Evolutionary conservation across 1,284 basidiomycete species (phyloP), one percentile per base, ranked within the genome.

Genomic region (Leucoagaricus sp.): DNA sequence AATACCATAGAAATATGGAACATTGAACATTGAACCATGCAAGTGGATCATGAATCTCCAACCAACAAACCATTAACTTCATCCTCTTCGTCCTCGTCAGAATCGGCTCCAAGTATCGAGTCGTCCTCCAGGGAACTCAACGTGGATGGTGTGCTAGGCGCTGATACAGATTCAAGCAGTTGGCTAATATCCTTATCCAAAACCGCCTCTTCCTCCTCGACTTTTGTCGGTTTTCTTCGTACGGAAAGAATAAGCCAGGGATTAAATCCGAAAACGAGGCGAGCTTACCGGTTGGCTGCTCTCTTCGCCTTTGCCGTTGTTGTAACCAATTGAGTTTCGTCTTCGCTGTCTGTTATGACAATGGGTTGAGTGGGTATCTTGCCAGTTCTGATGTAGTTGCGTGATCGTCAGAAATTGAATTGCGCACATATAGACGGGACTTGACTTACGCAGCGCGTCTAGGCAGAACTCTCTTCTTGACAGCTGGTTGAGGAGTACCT

Each of bases 391-490:
- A n/a, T n/a, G 8, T 57, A 28, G 42, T 8, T 19, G 42, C 40
- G 9, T 10, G 41, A 53, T 17, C 47, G 4, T 46, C 12, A 49
- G 12, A 29, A 25, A 5, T n/a, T 9, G n/a, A 5, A 31, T 28
- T 49, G n/a, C 55, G 17, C 9, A 48, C 6, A 25, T 38, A 6
- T 41, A 54, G 8, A 34, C 31, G 13, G 15, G 45, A 42, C 2
- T 21, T 8, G 23, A 64, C 79, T 60, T 64, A 80, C 75, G 70
- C 78, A 41, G 73, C 69, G 57, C 79, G 69, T 64, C 74, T 79
- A 1, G 80, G 79, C 54, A 81, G 62, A 7, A 56, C 64, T 58
- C 78, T 67, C 17, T 69, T 74, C 15, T 75, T 76, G 4, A 66
- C 67, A 48, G 67, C 60, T 9, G 71, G 69, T 7, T 64, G 65